Evolutionary conservation across 805 yeast genomes (phyloP).

Genomic region (Candida rishiriensis): DNA sequence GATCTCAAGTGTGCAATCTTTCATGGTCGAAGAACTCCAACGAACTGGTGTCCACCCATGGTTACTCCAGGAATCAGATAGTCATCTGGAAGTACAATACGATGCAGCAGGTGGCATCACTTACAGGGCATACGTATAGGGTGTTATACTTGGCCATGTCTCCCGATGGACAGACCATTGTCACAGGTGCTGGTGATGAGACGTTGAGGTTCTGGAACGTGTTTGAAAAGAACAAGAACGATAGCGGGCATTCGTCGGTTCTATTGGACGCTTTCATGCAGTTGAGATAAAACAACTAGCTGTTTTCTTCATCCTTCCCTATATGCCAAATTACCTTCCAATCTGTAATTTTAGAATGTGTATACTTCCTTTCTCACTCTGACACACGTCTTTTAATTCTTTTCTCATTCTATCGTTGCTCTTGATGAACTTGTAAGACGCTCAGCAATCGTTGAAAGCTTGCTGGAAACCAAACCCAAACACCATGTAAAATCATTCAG

Average conservation of each 20-base stretch:
- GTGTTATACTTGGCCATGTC: constrained; percentile 86
- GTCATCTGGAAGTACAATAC: constrained; percentile 92
- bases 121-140: constrained; percentile 91
- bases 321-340: no score
- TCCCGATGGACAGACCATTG: constrained; percentile 95
- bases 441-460: no score
- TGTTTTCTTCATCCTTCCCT: no score
- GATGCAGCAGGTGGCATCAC: constrained; percentile 87
- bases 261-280: constrained; percentile 72
- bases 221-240: constrained; percentile 69
- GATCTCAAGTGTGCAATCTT: constrained; percentile 93
- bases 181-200: constrained; percentile 98
- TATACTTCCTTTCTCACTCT: no score
- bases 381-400: no score
- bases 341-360: no score
- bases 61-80: constrained; percentile 85
- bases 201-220: constrained; percentile 94
- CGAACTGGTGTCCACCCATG: constrained; percentile 93
- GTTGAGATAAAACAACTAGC: constrained; percentile 40
- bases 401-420: no score
- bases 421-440: no score
- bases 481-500: no score
- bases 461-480: no score
- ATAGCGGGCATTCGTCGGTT: constrained; percentile 56
- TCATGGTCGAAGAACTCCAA: constrained; percentile 90